Evolutionary conservation across 1,284 basidiomycete genomes (phyloP).

Genomic region (Tylopilus sp.): DNA sequence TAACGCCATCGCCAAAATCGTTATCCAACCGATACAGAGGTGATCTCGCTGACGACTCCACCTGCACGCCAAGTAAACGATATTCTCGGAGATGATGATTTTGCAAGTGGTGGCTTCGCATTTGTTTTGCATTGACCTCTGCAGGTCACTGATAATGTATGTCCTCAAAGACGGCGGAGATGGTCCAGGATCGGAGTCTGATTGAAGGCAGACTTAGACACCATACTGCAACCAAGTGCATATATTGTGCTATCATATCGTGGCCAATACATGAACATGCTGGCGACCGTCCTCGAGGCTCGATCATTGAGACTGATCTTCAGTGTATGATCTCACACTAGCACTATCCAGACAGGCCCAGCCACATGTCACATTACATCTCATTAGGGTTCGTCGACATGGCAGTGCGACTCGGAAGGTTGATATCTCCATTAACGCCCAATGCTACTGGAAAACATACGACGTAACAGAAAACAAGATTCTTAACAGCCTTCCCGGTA

Average conservation of each 20-base stretch:
- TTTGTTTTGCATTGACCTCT: no score
- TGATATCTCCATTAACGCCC: no score
- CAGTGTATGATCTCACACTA: no score
- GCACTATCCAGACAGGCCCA: no score
- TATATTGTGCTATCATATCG: not conserved
- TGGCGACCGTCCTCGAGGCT: no score
- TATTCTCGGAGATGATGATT: slow-evolving; percentile 31
- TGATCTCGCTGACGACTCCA: slow-evolving; percentile 32
- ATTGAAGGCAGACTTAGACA: slow-evolving; percentile 15
- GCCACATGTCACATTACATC: not conserved
- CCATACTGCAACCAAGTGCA: not conserved
- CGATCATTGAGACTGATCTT: no score
- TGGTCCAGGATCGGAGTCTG: slow-evolving; percentile 21
- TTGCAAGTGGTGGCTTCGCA: slow-evolving; percentile 34
- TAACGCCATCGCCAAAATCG: slow-evolving; percentile 35
- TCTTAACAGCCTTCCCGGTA: no score
- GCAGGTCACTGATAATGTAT: slow-evolving; percentile 9
- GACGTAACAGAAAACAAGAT: no score
- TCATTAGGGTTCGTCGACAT: not conserved
- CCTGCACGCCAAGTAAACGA: slow-evolving; percentile 26
- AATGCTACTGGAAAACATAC: no score
- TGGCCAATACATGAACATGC: not conserved
- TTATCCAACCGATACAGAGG: slow-evolving; percentile 30
- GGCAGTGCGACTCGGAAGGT: no score
- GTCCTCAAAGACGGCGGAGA: slow-evolving; percentile 22